These are phyloP conservation scores for Ulmus americana DNA, from an alignment of 331 rosid genomes.

Conservation along the genomic window DNA sequence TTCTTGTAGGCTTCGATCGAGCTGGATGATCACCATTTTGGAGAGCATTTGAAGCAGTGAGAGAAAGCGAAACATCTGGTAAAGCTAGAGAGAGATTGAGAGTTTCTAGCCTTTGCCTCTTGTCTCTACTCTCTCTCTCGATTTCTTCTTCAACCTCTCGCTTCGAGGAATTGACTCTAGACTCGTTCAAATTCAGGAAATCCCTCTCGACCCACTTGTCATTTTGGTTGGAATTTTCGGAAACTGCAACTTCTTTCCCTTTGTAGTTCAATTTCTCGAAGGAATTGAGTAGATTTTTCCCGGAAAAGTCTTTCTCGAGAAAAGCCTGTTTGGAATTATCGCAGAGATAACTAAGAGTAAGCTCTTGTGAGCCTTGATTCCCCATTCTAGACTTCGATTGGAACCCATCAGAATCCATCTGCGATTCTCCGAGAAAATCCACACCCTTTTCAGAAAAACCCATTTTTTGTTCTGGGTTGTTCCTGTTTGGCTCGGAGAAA, in stretches of 20 bases:
- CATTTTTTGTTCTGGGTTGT: slow-evolving; percentile 32
- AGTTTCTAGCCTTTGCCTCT: slow-evolving; percentile 76
- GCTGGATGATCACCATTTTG: slow-evolving; percentile 55
- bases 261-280: slow-evolving; percentile 45
- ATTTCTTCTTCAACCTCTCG: slow-evolving; percentile 59
- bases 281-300: slow-evolving; percentile 42
- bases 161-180: slow-evolving; percentile 55
- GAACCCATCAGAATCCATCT: slow-evolving; percentile 41
- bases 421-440: slow-evolving; percentile 45
- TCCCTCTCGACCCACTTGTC: slow-evolving; percentile 89
- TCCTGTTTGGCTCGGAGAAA: slow-evolving; percentile 37
- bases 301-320: slow-evolving; percentile 46
- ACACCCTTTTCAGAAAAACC: slow-evolving; percentile 37
- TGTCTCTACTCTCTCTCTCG: slow-evolving; percentile 53
- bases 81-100: slow-evolving; percentile 80
- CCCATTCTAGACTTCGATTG: slow-evolving; percentile 33
- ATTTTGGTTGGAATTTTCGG: slow-evolving; percentile 49
- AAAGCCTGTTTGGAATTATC: slow-evolving; percentile 47
- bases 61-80: slow-evolving; percentile 85
- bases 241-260: slow-evolving; percentile 53
- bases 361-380: slow-evolving; percentile 56
- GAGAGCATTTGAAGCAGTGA: slow-evolving; percentile 73
- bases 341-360: slow-evolving; percentile 84
- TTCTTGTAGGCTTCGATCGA: slow-evolving; percentile 43
- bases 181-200: slow-evolving; percentile 68